Conservation (phyloP, 2,329 filamentous ascomycete species). For the Phyllosticta ampelicida region DNA sequence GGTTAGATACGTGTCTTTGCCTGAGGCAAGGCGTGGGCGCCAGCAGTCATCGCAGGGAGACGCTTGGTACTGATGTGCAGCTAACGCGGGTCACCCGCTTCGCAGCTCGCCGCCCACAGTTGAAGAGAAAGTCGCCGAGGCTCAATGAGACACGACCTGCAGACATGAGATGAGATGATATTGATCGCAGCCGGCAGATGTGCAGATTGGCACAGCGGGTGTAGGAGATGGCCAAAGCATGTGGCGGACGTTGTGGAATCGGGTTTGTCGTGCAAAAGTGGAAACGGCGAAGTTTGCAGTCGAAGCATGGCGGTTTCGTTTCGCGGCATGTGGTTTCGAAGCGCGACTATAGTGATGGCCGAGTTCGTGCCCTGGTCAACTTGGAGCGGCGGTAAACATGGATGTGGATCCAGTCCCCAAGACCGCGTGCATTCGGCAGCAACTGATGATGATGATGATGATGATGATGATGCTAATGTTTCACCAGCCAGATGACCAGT, state of each 20-base stretch:
- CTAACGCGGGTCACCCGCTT: neutral
- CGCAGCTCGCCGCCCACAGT: neutral
- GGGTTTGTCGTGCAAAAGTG: no score
- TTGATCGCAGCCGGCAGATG: no score
- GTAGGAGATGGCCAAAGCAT: no score
- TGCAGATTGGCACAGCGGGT: no score
- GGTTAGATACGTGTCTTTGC: neutral
- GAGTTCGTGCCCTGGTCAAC: neutral
- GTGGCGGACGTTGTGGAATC: no score
- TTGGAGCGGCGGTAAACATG: neutral
- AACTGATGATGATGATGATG: no score
- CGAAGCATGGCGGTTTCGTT: neutral
- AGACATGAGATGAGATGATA: no score
- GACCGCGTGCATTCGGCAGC: no score
- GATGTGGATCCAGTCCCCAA: neutral
- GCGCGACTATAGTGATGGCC: neutral
- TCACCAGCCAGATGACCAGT: no score
- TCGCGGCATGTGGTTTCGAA: neutral
- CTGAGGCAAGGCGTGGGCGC: neutral
- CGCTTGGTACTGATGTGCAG: neutral
- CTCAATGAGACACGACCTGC: no score
- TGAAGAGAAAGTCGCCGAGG: no score
- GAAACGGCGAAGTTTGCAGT: neutral
- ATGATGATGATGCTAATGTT: no score
- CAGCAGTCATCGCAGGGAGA: neutral